Evolutionary conservation across 352 stramenopile genomes (phyloP), one percentile per base, ranked within the genome.

Genomic region (Pythium periplocum): DNA sequence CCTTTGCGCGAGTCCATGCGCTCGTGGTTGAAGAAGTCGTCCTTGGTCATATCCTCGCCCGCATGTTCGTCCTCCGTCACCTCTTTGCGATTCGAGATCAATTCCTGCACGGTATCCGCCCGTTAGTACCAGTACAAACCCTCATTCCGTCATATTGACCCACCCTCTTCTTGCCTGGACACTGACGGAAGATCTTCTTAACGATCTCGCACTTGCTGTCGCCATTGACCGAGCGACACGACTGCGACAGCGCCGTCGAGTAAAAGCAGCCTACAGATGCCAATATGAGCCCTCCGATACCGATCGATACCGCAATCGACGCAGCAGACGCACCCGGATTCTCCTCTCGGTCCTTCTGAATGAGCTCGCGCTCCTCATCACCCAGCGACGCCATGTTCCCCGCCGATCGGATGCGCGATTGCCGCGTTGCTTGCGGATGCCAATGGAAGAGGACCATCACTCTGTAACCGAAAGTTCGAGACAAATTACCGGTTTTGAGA

Each of bases 111-210:
- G 7, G 8, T 9, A 26, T 26, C n/a, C 10, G 7, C n/a, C 17
- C 31, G 31, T 48, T 30, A 42, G 38, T 12, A 12, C 38, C 38
- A 42, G 38, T 42, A 42, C 7, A 42, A 42, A 12, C 7, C 38
- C 12, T 12, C 38, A 42, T 8, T 42, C 0, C 30, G 4, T 11
- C 30, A 42, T 9, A n/a, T 9, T 38, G 26, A 38, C 6, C 39
- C 37, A 79, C 72, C 53, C 88, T 90, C 26, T 61, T 65, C 32
- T 83, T 62, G 34, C 80, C 80, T 5, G 81, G 80, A 47, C 83
- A 93, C 45, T 90, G 78, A 26, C 83, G 78, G 53, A 90, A 93
- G 59, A 93, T 93, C 60, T 91, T 91, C 50, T 87, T 88, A 41
- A 90, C 61, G 54, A 83, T 85, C 54, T 93, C 80, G 55, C 83